Percentiles rank a stretch among this genome's conserved stretches.
phyloP scores from a whole-genome alignment of 2,329 filamentous ascomycete genomes.

The Apiospora arundinis region DNA sequence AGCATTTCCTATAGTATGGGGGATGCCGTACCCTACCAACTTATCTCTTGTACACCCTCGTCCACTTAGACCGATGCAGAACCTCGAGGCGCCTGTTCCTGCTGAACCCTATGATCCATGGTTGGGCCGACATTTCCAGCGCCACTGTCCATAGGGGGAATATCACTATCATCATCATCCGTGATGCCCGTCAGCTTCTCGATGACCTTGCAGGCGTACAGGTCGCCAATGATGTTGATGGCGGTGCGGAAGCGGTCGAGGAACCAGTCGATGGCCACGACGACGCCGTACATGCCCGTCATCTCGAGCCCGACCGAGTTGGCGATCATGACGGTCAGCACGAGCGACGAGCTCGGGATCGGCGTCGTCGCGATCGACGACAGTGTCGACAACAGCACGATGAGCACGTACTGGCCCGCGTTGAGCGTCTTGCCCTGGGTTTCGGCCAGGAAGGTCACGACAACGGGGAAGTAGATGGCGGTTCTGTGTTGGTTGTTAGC shows the following conservation, averaged over 20 bases:
- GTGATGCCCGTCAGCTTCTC: slow-evolving; percentile 47
- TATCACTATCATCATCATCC: slow-evolving; percentile 26
- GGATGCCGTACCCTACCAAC: too few relatives aligned
- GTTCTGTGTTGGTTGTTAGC: slow-evolving; percentile 42
- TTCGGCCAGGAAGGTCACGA: slow-evolving; percentile 57
- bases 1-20: too few relatives aligned
- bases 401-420: slow-evolving; percentile 54
- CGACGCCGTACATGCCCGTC: slow-evolving; percentile 46
- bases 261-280: slow-evolving; percentile 62
- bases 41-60: background rate
- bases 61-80: background rate
- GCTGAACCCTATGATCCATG: background rate
- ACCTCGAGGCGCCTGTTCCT: background rate
- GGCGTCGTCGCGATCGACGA: slow-evolving; percentile 61
- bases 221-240: slow-evolving; percentile 57
- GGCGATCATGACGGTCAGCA: slow-evolving; percentile 34
- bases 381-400: slow-evolving; percentile 55
- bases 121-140: background rate
- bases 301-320: slow-evolving; percentile 8
- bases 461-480: slow-evolving; percentile 61
- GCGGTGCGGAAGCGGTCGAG: slow-evolving; percentile 61
- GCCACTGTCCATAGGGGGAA: background rate
- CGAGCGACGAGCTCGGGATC: slow-evolving; percentile 58
- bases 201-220: slow-evolving; percentile 50
- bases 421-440: slow-evolving; percentile 54